Base-by-base conservation (phyloP, 2,329 filamentous ascomycete species). In the Exophiala sideris region DNA sequence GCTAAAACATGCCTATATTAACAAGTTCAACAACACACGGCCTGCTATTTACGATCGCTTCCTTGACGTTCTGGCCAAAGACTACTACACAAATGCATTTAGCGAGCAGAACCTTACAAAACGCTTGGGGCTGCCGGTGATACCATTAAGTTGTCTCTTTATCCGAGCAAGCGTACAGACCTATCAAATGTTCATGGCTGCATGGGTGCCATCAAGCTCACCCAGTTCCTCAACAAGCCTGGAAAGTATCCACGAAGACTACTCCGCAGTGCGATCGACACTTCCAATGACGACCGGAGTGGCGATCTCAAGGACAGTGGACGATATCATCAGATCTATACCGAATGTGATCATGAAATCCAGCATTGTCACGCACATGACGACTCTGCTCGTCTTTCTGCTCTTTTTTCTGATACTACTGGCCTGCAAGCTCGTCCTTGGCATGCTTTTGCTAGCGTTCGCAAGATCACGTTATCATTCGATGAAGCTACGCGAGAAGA, bases 31-130 rank as follows among this genome's bases (percentile, higher is more conserved):
- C 77, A 96, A 95, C 64, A 91, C 91, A 62, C 92, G 94, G 60
- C 94, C 94, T 2, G 83, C 82, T 5, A 88, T 99, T 52, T 99
- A 99, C 70, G 82, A 84, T 48, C 84, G 91, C 20, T 96, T 94
- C 67, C 80, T 97, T 12, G 95, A 99, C 67, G 89, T 99, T 3
- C 76, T 99, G 6, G 91, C 91, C 62, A 97, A 97, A 70, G 94
- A 99, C 70, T 99, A 99, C 72, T 99, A 99, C 68, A 92, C 91
- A 1, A 92, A 96, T 48, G 92, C 92, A 2, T 99, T 99, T 67
- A 85, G 86, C 10, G 88, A 95, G 20, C 91, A 94, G 21, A 92
- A 95, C 20, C 77, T 99, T 1, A 96, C 90, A 3, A 88, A 91
- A 54, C 84, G 94, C 14, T 82, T 99, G 0, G 94, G 94, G 1